A percentile compares a stretch with the other conserved stretches of the same genome.
Conservation (phyloP, 805 yeast species). For the Cyberlindnera mycetangii region DNA sequence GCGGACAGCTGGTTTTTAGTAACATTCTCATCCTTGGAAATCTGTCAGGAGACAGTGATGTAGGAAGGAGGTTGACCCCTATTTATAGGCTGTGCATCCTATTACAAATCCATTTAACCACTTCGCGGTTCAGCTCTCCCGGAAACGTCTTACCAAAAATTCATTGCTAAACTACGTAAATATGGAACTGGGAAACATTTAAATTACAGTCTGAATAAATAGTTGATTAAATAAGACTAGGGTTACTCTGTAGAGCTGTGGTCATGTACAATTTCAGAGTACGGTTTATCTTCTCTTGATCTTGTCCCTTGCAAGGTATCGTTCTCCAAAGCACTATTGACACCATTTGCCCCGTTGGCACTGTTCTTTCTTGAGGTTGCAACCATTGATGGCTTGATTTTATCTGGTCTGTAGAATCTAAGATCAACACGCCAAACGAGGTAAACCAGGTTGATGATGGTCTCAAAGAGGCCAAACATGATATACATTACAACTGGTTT, state of each 20-base stretch:
- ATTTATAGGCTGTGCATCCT: too few species aligned
- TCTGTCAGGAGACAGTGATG: too few species aligned
- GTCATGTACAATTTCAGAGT: slow-evolving; percentile 8
- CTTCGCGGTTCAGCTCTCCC: too few species aligned
- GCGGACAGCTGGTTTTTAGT: too few species aligned
- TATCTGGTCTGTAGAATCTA: slow-evolving; percentile 78
- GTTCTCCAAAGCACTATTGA: neutral
- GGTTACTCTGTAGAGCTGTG: slow-evolving; percentile 12
- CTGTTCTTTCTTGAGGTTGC: slow-evolving; percentile 7
- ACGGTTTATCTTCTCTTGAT: slow-evolving; percentile 15
- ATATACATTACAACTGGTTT: slow-evolving; percentile 61
- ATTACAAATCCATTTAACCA: too few species aligned
- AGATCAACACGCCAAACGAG: slow-evolving; percentile 66
- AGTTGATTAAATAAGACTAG: neutral
- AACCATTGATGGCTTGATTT: slow-evolving; percentile 31
- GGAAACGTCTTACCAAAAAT: too few species aligned
- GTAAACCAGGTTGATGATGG: slow-evolving; percentile 52
- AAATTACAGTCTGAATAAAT: neutral
- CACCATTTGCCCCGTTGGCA: neutral
- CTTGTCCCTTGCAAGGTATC: slow-evolving; percentile 5
- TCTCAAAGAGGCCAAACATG: slow-evolving; percentile 67
- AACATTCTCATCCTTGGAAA: too few species aligned
- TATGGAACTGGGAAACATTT: neutral
- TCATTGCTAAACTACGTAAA: too few species aligned
- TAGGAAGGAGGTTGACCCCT: too few species aligned